phyloP scores from a whole-genome alignment of 1,284 basidiomycete genomes.

The Marasmius tenuissimus region DNA sequence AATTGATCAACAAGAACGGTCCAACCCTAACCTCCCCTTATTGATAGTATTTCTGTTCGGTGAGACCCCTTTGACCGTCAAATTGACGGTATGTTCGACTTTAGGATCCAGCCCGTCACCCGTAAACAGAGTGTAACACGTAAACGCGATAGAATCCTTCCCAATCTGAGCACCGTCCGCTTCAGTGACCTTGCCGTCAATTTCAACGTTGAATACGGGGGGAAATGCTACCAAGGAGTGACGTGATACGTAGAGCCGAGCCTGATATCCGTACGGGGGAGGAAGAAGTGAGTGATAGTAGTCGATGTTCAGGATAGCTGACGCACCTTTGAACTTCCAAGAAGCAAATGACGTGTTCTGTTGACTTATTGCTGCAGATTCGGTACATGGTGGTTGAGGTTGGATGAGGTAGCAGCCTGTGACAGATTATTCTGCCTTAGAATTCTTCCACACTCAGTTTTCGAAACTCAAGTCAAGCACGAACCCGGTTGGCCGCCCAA shows the following conservation, averaged over 20 bases:
- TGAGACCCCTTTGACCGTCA: background rate
- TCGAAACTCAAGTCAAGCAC: background rate
- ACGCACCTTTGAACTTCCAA: constrained; percentile 1
- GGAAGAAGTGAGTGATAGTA: no score
- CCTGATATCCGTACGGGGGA: background rate
- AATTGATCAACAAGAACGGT: background rate
- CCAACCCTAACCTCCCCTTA: background rate
- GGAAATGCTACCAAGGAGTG: background rate
- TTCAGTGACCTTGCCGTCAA: background rate
- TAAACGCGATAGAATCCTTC: background rate
- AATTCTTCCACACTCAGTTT: background rate
- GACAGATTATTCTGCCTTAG: background rate
- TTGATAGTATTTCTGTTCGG: background rate
- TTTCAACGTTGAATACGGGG: background rate
- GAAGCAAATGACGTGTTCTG: background rate
- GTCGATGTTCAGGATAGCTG: no score
- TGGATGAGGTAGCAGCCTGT: background rate
- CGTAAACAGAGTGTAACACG: background rate
- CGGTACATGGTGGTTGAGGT: background rate
- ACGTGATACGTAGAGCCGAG: background rate
- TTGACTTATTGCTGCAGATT: background rate
- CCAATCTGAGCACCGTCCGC: background rate
- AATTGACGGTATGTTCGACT: background rate
- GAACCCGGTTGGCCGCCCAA: background rate
- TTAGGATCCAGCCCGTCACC: background rate